phyloP scores from a whole-genome alignment of 2,329 filamentous ascomycete genomes.

The Helicocarpus griseus region DNA sequence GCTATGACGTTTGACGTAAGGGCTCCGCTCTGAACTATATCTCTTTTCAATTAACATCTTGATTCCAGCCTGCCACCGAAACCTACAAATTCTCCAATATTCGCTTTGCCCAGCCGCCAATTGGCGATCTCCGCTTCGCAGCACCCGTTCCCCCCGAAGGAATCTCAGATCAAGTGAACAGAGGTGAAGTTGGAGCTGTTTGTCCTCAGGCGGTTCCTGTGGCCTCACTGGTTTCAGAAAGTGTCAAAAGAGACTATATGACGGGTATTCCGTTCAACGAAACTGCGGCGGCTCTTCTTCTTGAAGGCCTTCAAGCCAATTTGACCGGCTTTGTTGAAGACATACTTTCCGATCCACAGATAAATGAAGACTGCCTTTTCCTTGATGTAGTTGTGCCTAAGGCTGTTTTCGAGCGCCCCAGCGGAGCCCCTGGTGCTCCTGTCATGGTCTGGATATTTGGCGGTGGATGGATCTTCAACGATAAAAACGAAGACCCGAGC shows the following conservation, averaged over 20 bases:
- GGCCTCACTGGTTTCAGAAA: no score
- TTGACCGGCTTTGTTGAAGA: no score
- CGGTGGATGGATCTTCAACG: conserved; percentile 16
- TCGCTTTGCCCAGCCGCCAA: conserved; percentile 42
- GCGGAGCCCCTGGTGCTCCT: conserved; percentile 11
- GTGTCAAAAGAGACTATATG: not conserved
- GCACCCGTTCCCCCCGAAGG: conserved; percentile 32
- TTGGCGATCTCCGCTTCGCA: conserved; percentile 39
- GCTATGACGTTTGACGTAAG: conserved; percentile 20
- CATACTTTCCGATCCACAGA: no score
- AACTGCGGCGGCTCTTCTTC: no score
- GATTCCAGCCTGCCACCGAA: conserved; percentile 21
- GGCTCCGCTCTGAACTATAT: not conserved
- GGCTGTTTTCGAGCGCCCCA: conserved; percentile 7
- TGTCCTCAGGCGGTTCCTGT: conserved; percentile 28
- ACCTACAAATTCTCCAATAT: conserved; percentile 46
- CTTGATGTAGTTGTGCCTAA: conserved; percentile 18
- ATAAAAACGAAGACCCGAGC: conserved; percentile 18
- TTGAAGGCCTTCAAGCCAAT: no score
- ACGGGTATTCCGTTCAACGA: not conserved
- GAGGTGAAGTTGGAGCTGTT: conserved; percentile 29
- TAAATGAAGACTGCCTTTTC: conserved; percentile 20
- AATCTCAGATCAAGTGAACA: conserved; percentile 33
- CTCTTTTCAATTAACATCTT: not conserved
- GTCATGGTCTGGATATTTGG: conserved; percentile 25